These are phyloP conservation scores for Athelia psychrophila DNA, from an alignment of 1,284 basidiomycete genomes.

Conservation along the genomic window DNA sequence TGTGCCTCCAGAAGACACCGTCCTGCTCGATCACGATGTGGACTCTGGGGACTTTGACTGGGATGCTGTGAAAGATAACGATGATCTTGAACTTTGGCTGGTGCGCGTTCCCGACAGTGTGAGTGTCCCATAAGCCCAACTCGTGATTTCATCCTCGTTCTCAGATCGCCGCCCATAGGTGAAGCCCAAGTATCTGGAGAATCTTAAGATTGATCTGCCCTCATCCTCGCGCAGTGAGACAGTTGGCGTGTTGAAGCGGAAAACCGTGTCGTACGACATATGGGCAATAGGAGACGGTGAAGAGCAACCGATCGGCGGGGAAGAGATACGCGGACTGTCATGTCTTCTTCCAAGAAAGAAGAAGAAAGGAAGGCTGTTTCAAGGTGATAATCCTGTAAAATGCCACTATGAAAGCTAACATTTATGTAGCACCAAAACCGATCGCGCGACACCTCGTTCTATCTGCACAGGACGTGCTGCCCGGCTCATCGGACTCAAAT, in stretches of 20 bases:
- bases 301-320: slow-evolving; percentile 43
- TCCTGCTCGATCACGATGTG: slow-evolving; percentile 37
- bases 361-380: slow-evolving; percentile 56
- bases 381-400: slow-evolving; percentile 36
- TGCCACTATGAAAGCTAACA: slow-evolving; percentile 1
- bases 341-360: slow-evolving; percentile 62
- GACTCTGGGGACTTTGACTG: slow-evolving; percentile 63
- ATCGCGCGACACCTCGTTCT: slow-evolving; percentile 58
- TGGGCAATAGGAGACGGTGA: slow-evolving; percentile 54
- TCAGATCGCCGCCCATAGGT: slow-evolving; percentile 42
- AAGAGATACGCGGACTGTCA: slow-evolving; percentile 58
- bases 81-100: slow-evolving; percentile 66
- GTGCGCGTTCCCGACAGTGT: slow-evolving; percentile 67
- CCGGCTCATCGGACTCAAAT: slow-evolving; percentile 19
- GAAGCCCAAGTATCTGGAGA: slow-evolving; percentile 59
- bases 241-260: slow-evolving; percentile 50
- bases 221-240: slow-evolving; percentile 31
- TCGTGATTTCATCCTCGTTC: slow-evolving; percentile 4
- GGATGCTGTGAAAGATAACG: slow-evolving; percentile 56
- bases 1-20: slow-evolving; percentile 48
- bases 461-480: slow-evolving; percentile 40
- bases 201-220: slow-evolving; percentile 42
- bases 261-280: slow-evolving; percentile 55
- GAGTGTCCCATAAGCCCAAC: slow-evolving; percentile 23
- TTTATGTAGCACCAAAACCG: slow-evolving; percentile 48